Percentiles rank a stretch among this genome's conserved stretches.
phyloP scores from a whole-genome alignment of 2,329 filamentous ascomycete species.

The Monascus ruber region DNA sequence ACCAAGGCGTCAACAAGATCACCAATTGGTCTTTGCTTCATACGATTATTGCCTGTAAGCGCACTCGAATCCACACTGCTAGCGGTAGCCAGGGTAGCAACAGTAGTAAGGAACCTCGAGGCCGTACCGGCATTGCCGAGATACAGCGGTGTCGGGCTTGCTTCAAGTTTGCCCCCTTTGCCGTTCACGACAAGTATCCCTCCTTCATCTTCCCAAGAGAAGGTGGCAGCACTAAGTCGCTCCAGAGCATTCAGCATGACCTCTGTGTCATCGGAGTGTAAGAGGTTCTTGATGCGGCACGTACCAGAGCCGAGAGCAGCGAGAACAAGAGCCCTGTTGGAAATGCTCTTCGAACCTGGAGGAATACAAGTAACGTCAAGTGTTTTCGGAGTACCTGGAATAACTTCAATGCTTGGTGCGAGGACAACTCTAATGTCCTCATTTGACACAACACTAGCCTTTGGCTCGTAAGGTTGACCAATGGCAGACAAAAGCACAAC shows the following conservation, averaged over 20 bases:
- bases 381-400: slow-evolving; percentile 55
- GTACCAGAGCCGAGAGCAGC: slow-evolving; percentile 78
- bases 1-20: slow-evolving; percentile 83
- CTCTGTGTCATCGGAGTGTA: slow-evolving; percentile 94
- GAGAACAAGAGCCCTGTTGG: slow-evolving; percentile 86
- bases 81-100: slow-evolving; percentile 70
- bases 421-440: slow-evolving; percentile 71
- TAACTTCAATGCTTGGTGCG: slow-evolving; percentile 64
- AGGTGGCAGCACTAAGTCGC: slow-evolving; percentile 73
- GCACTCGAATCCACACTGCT: slow-evolving; percentile 55
- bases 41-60: slow-evolving; percentile 85
- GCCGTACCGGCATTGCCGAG: slow-evolving; percentile 95
- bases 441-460: slow-evolving; percentile 82
- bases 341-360: slow-evolving; percentile 95
- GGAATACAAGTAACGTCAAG: slow-evolving; percentile 68
- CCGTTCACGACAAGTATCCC: slow-evolving; percentile 80
- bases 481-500: slow-evolving; percentile 86
- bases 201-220: slow-evolving; percentile 90
- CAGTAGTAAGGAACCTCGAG: slow-evolving; percentile 86
- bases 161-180: slow-evolving; percentile 73
- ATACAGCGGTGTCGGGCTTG: slow-evolving; percentile 68
- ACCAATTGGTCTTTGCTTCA: slow-evolving; percentile 92
- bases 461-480: slow-evolving; percentile 74
- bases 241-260: slow-evolving; percentile 92
- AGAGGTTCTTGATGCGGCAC: slow-evolving; percentile 79